Evolutionary conservation across 2,329 filamentous ascomycete genomes (phyloP).

Genomic region (Mycosphaerella sp.): DNA sequence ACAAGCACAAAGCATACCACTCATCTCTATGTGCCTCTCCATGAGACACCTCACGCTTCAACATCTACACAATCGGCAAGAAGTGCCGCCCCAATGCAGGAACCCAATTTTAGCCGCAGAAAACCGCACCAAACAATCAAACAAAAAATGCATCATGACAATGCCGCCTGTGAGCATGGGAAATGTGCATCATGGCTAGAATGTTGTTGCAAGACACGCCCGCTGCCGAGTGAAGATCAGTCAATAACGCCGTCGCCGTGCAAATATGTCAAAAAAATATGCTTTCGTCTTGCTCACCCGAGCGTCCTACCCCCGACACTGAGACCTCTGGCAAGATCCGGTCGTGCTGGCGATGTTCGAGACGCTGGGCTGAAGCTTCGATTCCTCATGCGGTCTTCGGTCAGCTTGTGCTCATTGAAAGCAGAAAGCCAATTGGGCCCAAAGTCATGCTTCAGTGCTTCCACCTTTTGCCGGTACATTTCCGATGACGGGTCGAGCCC

Average conservation of each 20-base stretch:
- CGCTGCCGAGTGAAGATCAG: neutral
- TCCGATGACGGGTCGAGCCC: conserved; percentile 29
- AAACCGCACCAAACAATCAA: neutral
- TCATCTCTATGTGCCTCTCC: conserved; percentile 4
- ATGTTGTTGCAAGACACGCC: neutral
- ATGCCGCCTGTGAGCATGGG: neutral
- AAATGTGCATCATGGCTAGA: neutral
- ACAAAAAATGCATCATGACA: neutral
- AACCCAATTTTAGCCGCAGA: neutral
- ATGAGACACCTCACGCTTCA: conserved; percentile 7
- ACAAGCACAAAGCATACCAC: neutral
- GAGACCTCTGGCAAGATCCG: conserved; percentile 27
- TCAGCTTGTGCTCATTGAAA: conserved; percentile 67
- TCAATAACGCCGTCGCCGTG: conserved; percentile 7
- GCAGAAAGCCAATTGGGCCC: conserved; percentile 83
- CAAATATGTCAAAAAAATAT: neutral
- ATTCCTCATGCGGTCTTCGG: conserved; percentile 16
- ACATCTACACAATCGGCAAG: conserved; percentile 12
- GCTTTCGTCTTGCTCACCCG: conserved; percentile 24
- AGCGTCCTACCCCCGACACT: conserved; percentile 32
- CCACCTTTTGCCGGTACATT: conserved; percentile 75
- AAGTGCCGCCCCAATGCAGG: conserved; percentile 1
- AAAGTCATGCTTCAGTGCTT: conserved; percentile 75
- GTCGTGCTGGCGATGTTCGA: conserved; percentile 21
- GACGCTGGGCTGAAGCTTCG: conserved; percentile 29